Percentiles rank a stretch among this genome's conserved stretches.
Conservation (phyloP, 805 yeast genomes). For the Suhomyces pyralidae region DNA sequence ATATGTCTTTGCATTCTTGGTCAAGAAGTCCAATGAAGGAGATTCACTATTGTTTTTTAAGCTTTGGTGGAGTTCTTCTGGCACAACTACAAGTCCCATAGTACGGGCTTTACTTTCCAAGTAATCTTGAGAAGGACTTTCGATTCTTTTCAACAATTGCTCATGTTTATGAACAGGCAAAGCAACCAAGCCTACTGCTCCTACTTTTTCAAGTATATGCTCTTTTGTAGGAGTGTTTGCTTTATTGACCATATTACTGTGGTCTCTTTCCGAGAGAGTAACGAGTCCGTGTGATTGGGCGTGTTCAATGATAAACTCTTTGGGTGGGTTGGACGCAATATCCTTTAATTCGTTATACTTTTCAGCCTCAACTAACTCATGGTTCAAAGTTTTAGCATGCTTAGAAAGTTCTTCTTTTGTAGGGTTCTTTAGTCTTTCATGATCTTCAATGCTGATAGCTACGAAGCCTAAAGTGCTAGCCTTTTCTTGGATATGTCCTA, state of each 20-base stretch:
- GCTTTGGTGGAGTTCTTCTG: conserved; percentile 15
- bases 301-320: conserved; percentile 9
- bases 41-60: conserved; percentile 15
- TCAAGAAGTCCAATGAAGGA: conserved; percentile 9
- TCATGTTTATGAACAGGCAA: conserved; percentile 11
- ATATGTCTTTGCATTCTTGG: not conserved
- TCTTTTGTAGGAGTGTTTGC: conserved; percentile 16
- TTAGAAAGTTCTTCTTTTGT: conserved; percentile 6
- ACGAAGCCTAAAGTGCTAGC: conserved; percentile 14
- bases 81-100: conserved; percentile 4
- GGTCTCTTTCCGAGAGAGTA: conserved; percentile 7
- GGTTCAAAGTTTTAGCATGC: conserved; percentile 7
- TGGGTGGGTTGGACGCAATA: conserved; percentile 15
- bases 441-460: conserved; percentile 12
- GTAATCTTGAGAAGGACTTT: conserved; percentile 11
- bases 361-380: conserved; percentile 10
- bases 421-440: conserved; percentile 10
- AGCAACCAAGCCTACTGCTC: conserved; percentile 9
- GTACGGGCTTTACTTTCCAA: conserved; percentile 8
- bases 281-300: conserved; percentile 10
- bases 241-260: conserved; percentile 8
- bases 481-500: conserved; percentile 7
- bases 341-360: conserved; percentile 10
- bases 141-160: conserved; percentile 5
- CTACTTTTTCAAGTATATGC: conserved; percentile 11